Conservation (phyloP, 371 early-diverging fungal genomes). For the Chytridium lagenaria region DNA sequence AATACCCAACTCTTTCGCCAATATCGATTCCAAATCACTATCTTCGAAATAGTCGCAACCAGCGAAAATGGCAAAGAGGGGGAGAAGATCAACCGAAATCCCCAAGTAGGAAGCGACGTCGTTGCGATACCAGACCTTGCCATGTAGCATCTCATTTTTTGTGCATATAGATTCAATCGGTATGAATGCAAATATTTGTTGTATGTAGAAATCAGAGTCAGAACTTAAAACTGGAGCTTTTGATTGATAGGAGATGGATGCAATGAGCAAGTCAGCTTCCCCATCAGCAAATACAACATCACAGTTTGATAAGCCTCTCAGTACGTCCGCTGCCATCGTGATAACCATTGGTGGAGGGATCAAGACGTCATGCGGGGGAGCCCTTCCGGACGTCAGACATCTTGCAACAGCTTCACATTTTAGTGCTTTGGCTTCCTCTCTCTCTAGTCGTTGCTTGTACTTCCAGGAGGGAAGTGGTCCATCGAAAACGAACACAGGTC, state of each 20-base stretch:
- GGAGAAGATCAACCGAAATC: neutral
- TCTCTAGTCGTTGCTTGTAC: neutral
- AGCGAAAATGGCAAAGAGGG: neutral
- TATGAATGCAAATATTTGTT: neutral
- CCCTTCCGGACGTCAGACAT: neutral
- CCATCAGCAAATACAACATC: slow-evolving; percentile 1
- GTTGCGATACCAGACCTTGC: neutral
- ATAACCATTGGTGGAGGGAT: neutral
- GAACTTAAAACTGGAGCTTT: neutral
- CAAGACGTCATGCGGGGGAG: neutral
- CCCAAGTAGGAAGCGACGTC: neutral
- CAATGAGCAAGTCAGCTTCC: slow-evolving; percentile 5
- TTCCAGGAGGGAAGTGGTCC: slow-evolving; percentile 17
- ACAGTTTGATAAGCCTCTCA: neutral
- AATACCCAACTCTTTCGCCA: neutral
- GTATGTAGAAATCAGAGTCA: slow-evolving; percentile 8
- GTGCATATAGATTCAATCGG: neutral
- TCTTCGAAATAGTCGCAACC: slow-evolving; percentile 7
- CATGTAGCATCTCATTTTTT: neutral
- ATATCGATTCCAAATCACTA: neutral
- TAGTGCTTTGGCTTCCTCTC: neutral
- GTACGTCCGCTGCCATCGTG: neutral
- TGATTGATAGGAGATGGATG: neutral
- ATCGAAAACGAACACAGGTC: slow-evolving; percentile 5
- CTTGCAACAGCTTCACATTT: neutral